Evolutionary conservation across 495 filamentous ascomycete genomes (phyloP), one percentile per base, ranked within the genome.

Genomic region (Penicillium flavigenum): DNA sequence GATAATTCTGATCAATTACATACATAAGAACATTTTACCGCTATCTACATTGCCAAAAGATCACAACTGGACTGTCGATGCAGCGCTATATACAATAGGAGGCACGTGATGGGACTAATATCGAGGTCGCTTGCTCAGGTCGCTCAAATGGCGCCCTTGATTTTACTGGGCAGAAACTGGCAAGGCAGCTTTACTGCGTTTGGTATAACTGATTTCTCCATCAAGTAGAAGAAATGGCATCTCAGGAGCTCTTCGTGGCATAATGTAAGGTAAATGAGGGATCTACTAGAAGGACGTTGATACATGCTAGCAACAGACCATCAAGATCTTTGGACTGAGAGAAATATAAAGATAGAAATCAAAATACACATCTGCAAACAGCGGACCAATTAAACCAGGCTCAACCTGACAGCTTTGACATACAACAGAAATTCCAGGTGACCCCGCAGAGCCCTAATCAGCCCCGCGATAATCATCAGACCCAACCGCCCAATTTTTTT

Each of bases 391-490:
- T 6, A n/a, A 17, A 29, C 14, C n/a, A 22, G 12, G 5, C 14
- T 17, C 16, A 8, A 9, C 27, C 9, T 36, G 14, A 11, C 34
- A 38, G 16, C 50, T 34, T 27, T 17, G 17, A 55, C 17, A 36
- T 36, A 4, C 5, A 59, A 55, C 17, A 7, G 14, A 59, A 34
- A 26, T 44, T 36, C 11, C 66, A 66, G 64, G 64, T 69, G 61
- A 66, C 64, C 66, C 71, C 66, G 64, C 68, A 62, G 63, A 73
- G 58, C 70, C 70, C 70, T 73, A 71, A 71, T 63, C 59, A 64
- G 65, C 65, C 70, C 71, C 71, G 71, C 71, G 63, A 53, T 52
- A 56, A 58, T 50, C 57, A 59, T 62, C 36, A 48, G 58, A 53
- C 50, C 41, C 51, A 54, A 60, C 54, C 54, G 51, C 34, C 51